phyloP scores from a whole-genome alignment of 106 monocot genomes.

The Vanilla planifolia region DNA sequence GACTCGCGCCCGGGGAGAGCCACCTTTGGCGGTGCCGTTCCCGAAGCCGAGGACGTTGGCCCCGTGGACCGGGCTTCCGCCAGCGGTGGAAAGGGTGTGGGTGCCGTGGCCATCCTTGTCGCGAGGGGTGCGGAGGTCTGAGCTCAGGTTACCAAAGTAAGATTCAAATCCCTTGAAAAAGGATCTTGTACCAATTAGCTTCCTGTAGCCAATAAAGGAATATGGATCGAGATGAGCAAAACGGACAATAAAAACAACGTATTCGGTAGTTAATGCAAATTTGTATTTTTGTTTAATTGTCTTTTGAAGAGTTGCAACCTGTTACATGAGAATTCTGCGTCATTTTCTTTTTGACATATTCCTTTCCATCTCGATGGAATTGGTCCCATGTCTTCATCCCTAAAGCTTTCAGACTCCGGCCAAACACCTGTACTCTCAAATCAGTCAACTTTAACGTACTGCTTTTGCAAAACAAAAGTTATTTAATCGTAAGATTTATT shows the following conservation, averaged over 20 bases:
- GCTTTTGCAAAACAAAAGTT: too few species aligned
- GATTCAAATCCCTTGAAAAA: conserved; percentile 12
- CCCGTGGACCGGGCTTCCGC: conserved; percentile 6
- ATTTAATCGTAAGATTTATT: too few species aligned
- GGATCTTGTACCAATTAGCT: conserved; percentile 19
- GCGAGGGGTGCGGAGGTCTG: conserved; percentile 10
- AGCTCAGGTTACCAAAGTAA: neutral
- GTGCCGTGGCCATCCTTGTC: conserved; percentile 23
- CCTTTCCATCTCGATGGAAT: conserved; percentile 51
- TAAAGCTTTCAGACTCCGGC: conserved; percentile 65
- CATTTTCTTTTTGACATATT: conserved; percentile 29
- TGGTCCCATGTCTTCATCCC: conserved; percentile 53
- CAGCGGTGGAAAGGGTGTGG: conserved; percentile 32
- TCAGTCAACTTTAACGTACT: too few species aligned
- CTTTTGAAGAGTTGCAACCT: conserved; percentile 17
- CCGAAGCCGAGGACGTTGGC: conserved; percentile 25
- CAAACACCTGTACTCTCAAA: conserved; percentile 60
- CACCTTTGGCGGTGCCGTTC: conserved; percentile 49
- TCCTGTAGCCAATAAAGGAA: conserved; percentile 4
- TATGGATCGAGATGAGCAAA: neutral
- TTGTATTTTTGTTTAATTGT: neutral
- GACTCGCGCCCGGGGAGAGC: conserved; percentile 35
- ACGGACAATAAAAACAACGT: neutral
- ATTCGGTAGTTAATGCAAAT: too few species aligned
- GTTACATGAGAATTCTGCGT: conserved; percentile 34